Evolutionary conservation across 225 moss, liverwort and hornwort genomes (phyloP).

Genomic region (Neckera pumila): DNA sequence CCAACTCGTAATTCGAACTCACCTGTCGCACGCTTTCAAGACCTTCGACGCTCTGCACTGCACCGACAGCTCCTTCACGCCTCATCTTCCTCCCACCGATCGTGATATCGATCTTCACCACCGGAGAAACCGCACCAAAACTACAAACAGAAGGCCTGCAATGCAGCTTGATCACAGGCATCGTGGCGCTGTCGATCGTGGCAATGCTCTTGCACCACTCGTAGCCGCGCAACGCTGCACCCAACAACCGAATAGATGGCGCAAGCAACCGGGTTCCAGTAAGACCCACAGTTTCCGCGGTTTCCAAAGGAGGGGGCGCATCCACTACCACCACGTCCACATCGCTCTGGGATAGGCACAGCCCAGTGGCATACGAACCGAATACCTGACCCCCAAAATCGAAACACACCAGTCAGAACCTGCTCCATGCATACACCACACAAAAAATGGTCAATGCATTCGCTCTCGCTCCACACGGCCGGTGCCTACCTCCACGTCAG

Average conservation of each 20-base stretch:
- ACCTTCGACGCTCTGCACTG: conserved; percentile 5
- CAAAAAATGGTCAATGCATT: not conserved
- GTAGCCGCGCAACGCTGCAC: conserved; percentile 51
- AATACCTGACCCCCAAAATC: conserved; percentile 47
- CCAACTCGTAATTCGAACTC: conserved; percentile 57
- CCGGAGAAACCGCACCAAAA: not conserved
- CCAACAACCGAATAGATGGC: conserved; percentile 61
- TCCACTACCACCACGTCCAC: conserved; percentile 97
- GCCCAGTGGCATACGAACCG: conserved; percentile 91
- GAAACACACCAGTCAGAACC: not conserved
- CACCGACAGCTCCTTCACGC: conserved; percentile 30
- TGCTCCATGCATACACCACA: not conserved
- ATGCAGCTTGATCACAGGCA: conserved; percentile 98
- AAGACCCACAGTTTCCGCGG: conserved; percentile 28
- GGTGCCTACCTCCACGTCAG: conserved; percentile 79
- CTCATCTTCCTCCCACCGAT: conserved; percentile 75
- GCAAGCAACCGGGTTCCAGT: conserved; percentile 61
- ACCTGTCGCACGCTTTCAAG: conserved; percentile 16
- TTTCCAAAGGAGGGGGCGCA: conserved; percentile 69
- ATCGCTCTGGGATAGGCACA: conserved; percentile 90
- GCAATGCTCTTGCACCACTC: conserved; percentile 69
- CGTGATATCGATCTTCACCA: conserved; percentile 89
- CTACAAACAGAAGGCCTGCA: conserved; percentile 40
- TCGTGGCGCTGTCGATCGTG: conserved; percentile 88
- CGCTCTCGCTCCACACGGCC: not conserved